Conservation (phyloP, 2,329 filamentous ascomycete genomes). For the Fonsecaea nubica region DNA sequence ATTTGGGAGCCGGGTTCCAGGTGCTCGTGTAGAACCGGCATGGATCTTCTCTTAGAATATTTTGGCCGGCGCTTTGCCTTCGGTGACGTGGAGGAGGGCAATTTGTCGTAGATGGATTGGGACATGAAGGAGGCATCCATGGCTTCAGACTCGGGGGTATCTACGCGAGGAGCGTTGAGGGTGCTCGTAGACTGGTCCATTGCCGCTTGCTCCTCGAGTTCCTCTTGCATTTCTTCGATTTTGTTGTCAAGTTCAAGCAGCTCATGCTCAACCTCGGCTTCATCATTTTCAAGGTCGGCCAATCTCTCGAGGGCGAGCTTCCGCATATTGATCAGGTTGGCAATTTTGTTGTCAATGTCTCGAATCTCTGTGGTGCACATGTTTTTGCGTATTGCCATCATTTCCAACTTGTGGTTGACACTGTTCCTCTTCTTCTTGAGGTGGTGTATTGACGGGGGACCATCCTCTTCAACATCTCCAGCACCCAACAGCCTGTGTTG, state of each 20-base stretch:
- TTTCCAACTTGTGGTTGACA: constrained; percentile 84
- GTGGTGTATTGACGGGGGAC: constrained; percentile 71
- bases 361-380: constrained; percentile 97
- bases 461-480: constrained; percentile 65
- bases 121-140: constrained; percentile 83
- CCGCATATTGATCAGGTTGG: constrained; percentile 90
- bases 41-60: constrained; percentile 72
- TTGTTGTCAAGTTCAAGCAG: constrained; percentile 66
- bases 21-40: constrained; percentile 95
- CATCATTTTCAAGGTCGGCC: constrained; percentile 86
- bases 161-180: constrained; percentile 44
- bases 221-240: constrained; percentile 68
- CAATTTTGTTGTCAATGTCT: constrained; percentile 96
- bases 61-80: constrained; percentile 57
- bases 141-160: constrained; percentile 57
- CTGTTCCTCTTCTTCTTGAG: constrained; percentile 80
- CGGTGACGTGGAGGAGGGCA: constrained; percentile 63
- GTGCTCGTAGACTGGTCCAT: constrained; percentile 44
- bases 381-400: constrained; percentile 91
- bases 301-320: constrained; percentile 87
- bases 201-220: constrained; percentile 51
- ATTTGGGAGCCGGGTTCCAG: constrained; percentile 89
- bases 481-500: constrained; percentile 74
- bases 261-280: constrained; percentile 87
- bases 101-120: constrained; percentile 93